Evolutionary conservation across 2,329 filamentous ascomycete species (phyloP).

Genomic region (Mycogone perniciosa): DNA sequence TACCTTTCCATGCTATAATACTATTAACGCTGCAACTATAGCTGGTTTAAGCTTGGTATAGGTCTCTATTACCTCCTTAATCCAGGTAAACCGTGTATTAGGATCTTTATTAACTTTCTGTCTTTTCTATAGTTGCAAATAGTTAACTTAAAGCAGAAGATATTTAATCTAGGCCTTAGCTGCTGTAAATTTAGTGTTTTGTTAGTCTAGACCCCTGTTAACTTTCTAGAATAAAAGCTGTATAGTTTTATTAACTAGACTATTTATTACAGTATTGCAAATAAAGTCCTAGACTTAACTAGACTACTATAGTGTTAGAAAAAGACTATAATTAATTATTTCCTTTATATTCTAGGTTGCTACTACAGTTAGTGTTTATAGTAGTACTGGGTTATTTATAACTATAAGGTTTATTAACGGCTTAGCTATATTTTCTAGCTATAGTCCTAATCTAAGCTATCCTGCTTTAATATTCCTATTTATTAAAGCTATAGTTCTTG

Average conservation of each 20-base stretch:
- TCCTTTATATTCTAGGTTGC: too few species aligned
- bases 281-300: neutral
- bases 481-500: neutral
- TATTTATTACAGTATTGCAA: neutral
- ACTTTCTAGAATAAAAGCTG: neutral
- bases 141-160: conserved; percentile 1
- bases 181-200: neutral
- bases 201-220: neutral
- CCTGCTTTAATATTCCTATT: neutral
- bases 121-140: neutral
- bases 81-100: conserved; percentile 4
- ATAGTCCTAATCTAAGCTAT: neutral
- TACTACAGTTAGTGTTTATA: neutral
- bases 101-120: neutral
- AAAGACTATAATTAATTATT: too few species aligned
- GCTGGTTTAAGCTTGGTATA: too few species aligned
- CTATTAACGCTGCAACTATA: too few species aligned
- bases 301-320: neutral
- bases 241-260: neutral
- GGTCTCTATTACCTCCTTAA: conserved; percentile 2
- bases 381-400: neutral
- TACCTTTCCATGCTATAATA: too few species aligned
- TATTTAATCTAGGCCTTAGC: neutral
- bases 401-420: neutral
- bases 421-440: neutral